phyloP scores from a whole-genome alignment of 2,329 filamentous ascomycete species.

The Albophoma yamanashiensis region DNA sequence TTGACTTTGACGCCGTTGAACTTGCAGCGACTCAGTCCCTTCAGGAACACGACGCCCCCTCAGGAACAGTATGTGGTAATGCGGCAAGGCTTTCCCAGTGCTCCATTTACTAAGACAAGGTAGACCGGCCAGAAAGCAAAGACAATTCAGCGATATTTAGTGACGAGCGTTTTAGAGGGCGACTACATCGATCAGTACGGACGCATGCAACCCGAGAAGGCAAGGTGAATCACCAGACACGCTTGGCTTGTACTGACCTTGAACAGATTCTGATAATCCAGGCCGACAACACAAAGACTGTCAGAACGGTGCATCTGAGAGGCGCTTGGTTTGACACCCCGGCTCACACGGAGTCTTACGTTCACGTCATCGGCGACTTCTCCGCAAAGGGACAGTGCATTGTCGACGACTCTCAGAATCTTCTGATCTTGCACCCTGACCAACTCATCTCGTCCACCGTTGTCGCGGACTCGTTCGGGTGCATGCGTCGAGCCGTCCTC shows the following conservation, averaged over 20 bases:
- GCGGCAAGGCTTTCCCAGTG: conserved; percentile 7
- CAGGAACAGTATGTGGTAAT: conserved; percentile 26
- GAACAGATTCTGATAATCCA: conserved; percentile 68
- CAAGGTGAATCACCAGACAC: conserved; percentile 18
- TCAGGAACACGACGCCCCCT: conserved; percentile 14
- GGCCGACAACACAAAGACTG: conserved; percentile 58
- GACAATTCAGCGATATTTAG: conserved; percentile 77
- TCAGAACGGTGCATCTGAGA: conserved; percentile 63
- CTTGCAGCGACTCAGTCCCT: conserved; percentile 60
- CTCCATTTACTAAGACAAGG: conserved; percentile 49
- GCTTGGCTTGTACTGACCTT: conserved; percentile 7
- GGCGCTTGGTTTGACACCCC: conserved; percentile 81
- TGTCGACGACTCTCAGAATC: conserved; percentile 70
- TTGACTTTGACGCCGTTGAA: conserved; percentile 71
- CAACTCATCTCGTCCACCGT: conserved; percentile 92
- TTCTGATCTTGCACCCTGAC: conserved; percentile 88
- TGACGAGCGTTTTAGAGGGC: conserved; percentile 62
- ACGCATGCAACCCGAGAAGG: conserved; percentile 58
- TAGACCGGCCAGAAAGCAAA: conserved; percentile 58
- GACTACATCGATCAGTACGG: conserved; percentile 56
- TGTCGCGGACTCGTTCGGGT: conserved; percentile 92
- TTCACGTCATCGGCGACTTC: conserved; percentile 80
- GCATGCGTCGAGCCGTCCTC: conserved; percentile 79
- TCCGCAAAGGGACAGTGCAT: conserved; percentile 60
- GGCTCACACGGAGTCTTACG: conserved; percentile 61